Evolutionary conservation across 257 asterid genomes (phyloP), one percentile per base, ranked within the genome.

Genomic region (Nicotiana paniculata): DNA sequence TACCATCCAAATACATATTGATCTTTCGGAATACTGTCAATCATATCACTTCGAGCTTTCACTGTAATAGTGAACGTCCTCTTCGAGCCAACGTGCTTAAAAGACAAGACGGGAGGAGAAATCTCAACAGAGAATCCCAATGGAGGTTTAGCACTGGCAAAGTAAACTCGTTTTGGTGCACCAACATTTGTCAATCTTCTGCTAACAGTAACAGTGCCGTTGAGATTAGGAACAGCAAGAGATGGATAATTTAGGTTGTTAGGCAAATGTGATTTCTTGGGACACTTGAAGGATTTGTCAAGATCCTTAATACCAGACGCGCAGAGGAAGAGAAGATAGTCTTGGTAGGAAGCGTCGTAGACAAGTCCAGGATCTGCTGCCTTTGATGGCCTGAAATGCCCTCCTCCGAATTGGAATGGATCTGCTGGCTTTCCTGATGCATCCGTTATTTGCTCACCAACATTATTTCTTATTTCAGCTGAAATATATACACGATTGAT

Each of bases 291-390:
- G 30, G 89, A 79, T 30, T 87, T 70, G 80, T 81, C 91, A 11
- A 88, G 67, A 83, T 59, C 82, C 59, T 74, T 82, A 6, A 75
- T 9, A 16, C 90, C 88, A 43, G 39, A 84, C 82, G 88, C 80
- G 87, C 99, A 93, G 65, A 91, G 86, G 83, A 86, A 93, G 85
- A 87, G 90, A 74, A 93, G 91, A 77, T 95, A 95, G 89, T 93
- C 98, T 5, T 74, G 66, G 84, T 92, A 90, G 43, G 99, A 90
- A 53, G 98, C 96, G n/a, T 93, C 91, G 18, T 95, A 95, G 55
- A 95, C 86, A 11, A 95, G 93, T 15, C 98, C 98, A 1, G 97
- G 98, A 83, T 95, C 99, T 0, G 90, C 97, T 81, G 99, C 99
- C 84, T 92, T 93, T 33, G 93, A 57, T 18, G 99, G 99, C 67